phyloP scores from a whole-genome alignment of 139 green algal genomes.

The Chlorella ohadii region DNA sequence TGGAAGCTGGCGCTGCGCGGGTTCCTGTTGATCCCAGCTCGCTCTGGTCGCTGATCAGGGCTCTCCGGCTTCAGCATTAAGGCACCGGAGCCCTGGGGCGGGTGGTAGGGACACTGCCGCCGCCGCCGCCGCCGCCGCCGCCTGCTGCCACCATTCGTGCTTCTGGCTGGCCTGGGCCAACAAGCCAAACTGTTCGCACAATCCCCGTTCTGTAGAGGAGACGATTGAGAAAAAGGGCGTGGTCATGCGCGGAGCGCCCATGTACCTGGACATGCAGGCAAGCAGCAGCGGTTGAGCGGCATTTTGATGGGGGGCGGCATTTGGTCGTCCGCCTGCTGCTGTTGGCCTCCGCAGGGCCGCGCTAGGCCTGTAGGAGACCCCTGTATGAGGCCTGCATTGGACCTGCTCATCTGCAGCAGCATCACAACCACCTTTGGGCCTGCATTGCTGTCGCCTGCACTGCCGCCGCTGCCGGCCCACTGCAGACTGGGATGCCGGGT shows the following conservation, averaged over 20 bases:
- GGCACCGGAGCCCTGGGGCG: neutral
- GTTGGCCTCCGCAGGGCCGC: too few relatives aligned
- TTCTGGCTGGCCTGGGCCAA: neutral
- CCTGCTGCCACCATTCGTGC: neutral
- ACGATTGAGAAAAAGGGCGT: conserved; percentile 96
- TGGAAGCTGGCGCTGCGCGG: neutral
- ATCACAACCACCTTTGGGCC: too few relatives aligned
- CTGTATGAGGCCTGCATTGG: too few relatives aligned
- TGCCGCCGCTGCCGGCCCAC: too few relatives aligned
- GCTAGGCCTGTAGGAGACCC: too few relatives aligned
- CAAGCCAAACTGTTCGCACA: rapidly evolving
- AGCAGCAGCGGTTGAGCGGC: neutral
- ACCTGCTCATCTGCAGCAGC: too few relatives aligned
- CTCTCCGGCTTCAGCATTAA: neutral
- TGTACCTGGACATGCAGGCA: conserved; percentile 97
- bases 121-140: neutral
- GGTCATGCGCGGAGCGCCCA: conserved; percentile 77
- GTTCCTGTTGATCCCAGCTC: neutral
- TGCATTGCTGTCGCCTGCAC: too few relatives aligned
- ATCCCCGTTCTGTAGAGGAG: neutral
- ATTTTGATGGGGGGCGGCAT: neutral
- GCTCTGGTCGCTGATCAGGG: neutral
- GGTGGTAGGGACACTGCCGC: neutral
- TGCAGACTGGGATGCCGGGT: too few relatives aligned
- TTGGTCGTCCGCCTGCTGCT: too few relatives aligned